Percentiles rank a stretch among this genome's conserved stretches.
Conservation (phyloP, 2,329 filamentous ascomycete genomes). For the Arthrocladium fulminans region DNA sequence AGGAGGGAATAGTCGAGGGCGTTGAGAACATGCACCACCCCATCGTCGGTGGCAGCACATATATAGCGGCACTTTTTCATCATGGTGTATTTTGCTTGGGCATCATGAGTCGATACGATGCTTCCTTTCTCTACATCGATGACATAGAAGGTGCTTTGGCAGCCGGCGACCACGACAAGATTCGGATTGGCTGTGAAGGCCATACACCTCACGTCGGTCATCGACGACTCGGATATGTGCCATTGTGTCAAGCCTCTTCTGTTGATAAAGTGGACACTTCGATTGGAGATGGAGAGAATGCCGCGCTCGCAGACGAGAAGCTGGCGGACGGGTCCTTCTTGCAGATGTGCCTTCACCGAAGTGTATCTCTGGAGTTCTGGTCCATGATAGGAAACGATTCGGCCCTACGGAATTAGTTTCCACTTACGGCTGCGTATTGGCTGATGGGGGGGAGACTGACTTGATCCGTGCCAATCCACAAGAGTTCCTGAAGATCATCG, state of each 20-base stretch:
- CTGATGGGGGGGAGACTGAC: slow-evolving; percentile 43
- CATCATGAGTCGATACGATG: slow-evolving; percentile 61
- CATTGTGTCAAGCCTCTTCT: slow-evolving; percentile 76
- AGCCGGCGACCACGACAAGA: slow-evolving; percentile 77
- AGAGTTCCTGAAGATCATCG: slow-evolving; percentile 76
- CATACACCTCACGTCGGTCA: slow-evolving; percentile 88
- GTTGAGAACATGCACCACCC: slow-evolving; percentile 78
- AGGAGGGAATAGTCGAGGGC: slow-evolving; percentile 66
- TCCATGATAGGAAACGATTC: slow-evolving; percentile 80
- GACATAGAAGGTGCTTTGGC: slow-evolving; percentile 76
- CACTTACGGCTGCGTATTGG: neutral
- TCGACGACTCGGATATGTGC: slow-evolving; percentile 71
- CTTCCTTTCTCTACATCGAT: slow-evolving; percentile 64
- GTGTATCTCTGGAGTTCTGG: slow-evolving; percentile 81
- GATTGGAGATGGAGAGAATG: slow-evolving; percentile 72
- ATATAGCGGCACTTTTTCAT: slow-evolving; percentile 87
- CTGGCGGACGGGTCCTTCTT: slow-evolving; percentile 75
- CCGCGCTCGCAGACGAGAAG: slow-evolving; percentile 87
- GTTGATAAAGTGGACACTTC: slow-evolving; percentile 79
- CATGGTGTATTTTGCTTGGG: slow-evolving; percentile 71
- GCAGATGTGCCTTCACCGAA: slow-evolving; percentile 70
- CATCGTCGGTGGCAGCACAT: slow-evolving; percentile 77
- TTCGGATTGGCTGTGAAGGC: slow-evolving; percentile 83
- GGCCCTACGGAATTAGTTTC: slow-evolving; percentile 50
- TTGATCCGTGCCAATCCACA: slow-evolving; percentile 90